Percentiles rank a stretch among this genome's conserved stretches.
These are phyloP conservation scores for Eimeria necatrix DNA, from an alignment of 169 alveolate genomes.

Conservation along the genomic window DNA sequence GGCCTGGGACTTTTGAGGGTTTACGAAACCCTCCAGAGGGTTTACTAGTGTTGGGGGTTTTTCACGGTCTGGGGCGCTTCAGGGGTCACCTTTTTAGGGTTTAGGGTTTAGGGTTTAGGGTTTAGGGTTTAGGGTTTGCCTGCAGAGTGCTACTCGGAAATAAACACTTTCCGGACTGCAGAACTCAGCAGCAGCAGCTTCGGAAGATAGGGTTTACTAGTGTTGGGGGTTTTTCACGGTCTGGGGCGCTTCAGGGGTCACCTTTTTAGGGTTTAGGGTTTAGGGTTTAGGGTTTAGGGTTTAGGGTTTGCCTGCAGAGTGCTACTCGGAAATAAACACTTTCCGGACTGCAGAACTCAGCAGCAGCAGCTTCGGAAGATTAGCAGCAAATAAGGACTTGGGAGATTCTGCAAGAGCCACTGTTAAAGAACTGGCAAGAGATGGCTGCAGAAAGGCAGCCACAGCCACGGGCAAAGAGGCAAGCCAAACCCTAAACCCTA, in stretches of 20 bases:
- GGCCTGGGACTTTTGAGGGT: too few relatives aligned
- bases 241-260: too few relatives aligned
- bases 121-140: too few relatives aligned
- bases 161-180: background rate
- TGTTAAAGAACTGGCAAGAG: background rate
- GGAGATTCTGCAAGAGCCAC: constrained; percentile 11
- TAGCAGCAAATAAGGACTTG: background rate
- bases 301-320: constrained; percentile 11
- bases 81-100: background rate
- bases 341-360: background rate
- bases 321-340: background rate
- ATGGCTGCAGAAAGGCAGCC: background rate
- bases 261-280: background rate
- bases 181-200: background rate
- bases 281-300: background rate
- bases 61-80: too few relatives aligned
- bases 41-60: background rate
- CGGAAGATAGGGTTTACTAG: background rate
- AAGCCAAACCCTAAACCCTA: too few relatives aligned
- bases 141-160: too few relatives aligned
- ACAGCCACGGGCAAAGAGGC: background rate
- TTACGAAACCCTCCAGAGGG: background rate
- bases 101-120: background rate
- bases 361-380: background rate
- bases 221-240: background rate